These are phyloP conservation scores for Russula vinacea DNA, from an alignment of 768 basidiomycete species.

Conservation along the genomic window DNA sequence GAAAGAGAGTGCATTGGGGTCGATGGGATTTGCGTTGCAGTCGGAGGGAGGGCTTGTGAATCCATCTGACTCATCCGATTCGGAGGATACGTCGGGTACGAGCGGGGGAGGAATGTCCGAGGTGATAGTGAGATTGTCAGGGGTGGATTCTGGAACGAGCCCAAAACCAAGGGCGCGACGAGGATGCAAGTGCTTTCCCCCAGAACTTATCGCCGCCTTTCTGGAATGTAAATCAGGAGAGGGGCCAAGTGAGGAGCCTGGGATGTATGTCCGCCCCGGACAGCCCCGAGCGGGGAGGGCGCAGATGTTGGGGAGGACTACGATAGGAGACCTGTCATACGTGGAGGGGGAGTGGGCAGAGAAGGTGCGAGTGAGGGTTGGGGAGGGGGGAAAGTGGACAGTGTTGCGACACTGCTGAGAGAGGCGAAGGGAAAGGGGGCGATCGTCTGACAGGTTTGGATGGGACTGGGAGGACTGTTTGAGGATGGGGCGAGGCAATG, in stretches of 20 bases:
- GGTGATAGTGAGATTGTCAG: slow-evolving; percentile 6
- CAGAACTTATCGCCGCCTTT: slow-evolving; percentile 31
- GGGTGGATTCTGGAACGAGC: slow-evolving; percentile 16
- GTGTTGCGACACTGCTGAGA: slow-evolving; percentile 23
- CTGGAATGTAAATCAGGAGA: slow-evolving; percentile 24
- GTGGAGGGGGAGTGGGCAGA: slow-evolving; percentile 43
- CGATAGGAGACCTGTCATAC: slow-evolving; percentile 80
- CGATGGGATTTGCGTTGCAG: background rate
- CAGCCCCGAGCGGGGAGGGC: slow-evolving; percentile 77
- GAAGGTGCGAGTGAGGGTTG: slow-evolving; percentile 40
- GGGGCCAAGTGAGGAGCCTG: slow-evolving; percentile 36
- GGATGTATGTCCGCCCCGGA: slow-evolving; percentile 64
- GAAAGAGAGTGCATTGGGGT: slow-evolving; percentile 32
- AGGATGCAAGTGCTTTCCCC: slow-evolving; percentile 47
- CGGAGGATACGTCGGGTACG: slow-evolving; percentile 58
- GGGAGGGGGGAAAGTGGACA: slow-evolving; percentile 50
- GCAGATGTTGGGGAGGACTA: slow-evolving; percentile 67
- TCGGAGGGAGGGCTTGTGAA: slow-evolving; percentile 40
- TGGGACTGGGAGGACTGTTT: slow-evolving; percentile 24
- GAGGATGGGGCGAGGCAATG: slow-evolving; percentile 29
- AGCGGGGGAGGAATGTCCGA: slow-evolving; percentile 44
- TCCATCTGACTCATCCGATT: slow-evolving; percentile 64
- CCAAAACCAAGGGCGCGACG: slow-evolving; percentile 37
- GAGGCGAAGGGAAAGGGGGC: background rate
- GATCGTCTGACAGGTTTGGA: background rate